Evolutionary conservation across 1,284 basidiomycete genomes (phyloP), one percentile per base, ranked within the genome.

Genomic region (Ceratobasidium papillatum): DNA sequence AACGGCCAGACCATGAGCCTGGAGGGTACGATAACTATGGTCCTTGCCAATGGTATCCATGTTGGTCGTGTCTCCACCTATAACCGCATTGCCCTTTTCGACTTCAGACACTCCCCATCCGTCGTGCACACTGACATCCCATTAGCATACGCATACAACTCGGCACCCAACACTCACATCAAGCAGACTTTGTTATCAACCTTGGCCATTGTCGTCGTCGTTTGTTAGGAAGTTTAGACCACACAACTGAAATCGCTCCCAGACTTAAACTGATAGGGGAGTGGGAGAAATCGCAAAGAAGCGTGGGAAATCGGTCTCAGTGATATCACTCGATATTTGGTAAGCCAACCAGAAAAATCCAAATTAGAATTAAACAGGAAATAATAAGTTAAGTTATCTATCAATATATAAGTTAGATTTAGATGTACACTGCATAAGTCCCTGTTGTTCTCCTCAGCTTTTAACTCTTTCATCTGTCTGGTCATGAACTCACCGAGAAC

Each of bases 121-220:
- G 85, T 97, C 95, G 85, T 96, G 95, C 52, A 96, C 94, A 79
- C 94, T 95, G 78, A 51, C 12, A 49, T 43, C 22, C 49, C 58
- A 61, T 14, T 27, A 38, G 12, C 22, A 68, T 54, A 14, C 30
- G 47, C 58, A 59, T 62, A 27, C 41, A 62, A 8, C 11, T 19
- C 43, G n/a, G 27, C 27, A 36, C 30, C 17, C 11, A 45, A 51
- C 12, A 82, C 87, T 77, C 81, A 94, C 94, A 96, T 95, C 77
- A 95, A 86, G 82, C 94, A 96, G 83, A 96, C 92, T 85, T 94
- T 95, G 85, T 94, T 91, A 86, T 92, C 91, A 75, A 91, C 87
- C 81, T 89, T 72, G 52, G 74, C 75, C 78, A 79, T 79, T 7
- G 75, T 43, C 49, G 51, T 49, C 30, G 62, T 64, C 45, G 62